Percentiles rank a stretch among this genome's conserved stretches.
Evolutionary conservation across 1,284 basidiomycete genomes (phyloP).

Genomic region (Mycena citricolor): DNA sequence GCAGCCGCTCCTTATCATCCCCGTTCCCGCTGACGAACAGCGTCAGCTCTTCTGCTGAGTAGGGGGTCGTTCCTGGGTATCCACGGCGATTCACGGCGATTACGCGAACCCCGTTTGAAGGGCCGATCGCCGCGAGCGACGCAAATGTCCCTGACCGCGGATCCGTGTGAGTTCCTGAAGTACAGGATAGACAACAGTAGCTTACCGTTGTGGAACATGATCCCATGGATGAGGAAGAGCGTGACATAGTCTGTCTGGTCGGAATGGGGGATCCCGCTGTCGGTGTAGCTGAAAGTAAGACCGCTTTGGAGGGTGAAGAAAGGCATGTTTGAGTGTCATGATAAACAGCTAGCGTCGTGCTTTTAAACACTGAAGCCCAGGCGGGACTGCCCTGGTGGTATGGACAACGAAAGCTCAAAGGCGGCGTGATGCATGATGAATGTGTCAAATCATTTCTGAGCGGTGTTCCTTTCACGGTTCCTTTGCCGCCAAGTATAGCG

Average conservation of each 20-base stretch:
- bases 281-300: slow-evolving; percentile 20
- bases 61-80: slow-evolving; percentile 27
- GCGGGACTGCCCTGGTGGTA: no score
- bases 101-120: slow-evolving; percentile 21
- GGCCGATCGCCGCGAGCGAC: slow-evolving; percentile 20
- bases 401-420: no score
- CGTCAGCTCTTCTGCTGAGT: slow-evolving; percentile 21
- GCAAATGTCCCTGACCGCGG: slow-evolving; percentile 23
- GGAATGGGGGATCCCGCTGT: slow-evolving; percentile 14
- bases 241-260: slow-evolving; percentile 18
- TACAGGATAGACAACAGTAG: background rate
- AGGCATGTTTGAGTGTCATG: no score
- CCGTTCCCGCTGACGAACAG: slow-evolving; percentile 16
- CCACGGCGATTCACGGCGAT: slow-evolving; percentile 27
- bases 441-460: no score
- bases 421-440: no score
- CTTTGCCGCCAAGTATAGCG: no score
- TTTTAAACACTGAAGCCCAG: no score
- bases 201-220: slow-evolving; percentile 25
- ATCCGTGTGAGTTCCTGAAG: background rate
- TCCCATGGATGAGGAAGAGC: slow-evolving; percentile 26
- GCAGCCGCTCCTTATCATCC: slow-evolving; percentile 12
- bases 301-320: slow-evolving; percentile 19
- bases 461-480: no score
- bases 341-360: no score